These are phyloP conservation scores for Thalia dealbata DNA, from an alignment of 176 grass and related monocot genomes.

Conservation along the genomic window DNA sequence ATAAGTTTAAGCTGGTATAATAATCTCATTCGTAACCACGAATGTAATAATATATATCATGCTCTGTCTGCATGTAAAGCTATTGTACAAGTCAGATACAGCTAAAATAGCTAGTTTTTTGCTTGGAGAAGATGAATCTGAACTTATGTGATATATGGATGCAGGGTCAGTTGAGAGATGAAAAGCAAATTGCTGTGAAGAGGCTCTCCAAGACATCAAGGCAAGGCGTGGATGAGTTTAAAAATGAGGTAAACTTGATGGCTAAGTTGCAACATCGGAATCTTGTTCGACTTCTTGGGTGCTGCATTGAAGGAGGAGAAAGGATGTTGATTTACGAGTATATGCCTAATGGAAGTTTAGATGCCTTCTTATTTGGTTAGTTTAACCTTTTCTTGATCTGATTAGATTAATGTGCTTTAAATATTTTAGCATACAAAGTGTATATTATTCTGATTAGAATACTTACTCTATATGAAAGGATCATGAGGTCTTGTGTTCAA, in stretches of 20 bases:
- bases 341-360: neutral
- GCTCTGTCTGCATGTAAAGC: neutral
- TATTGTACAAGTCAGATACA: neutral
- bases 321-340: neutral
- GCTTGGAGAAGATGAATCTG: neutral
- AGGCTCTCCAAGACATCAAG: neutral
- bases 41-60: no score
- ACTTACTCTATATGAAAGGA: no score
- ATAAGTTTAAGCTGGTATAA: neutral
- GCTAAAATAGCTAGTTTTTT: neutral
- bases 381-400: neutral
- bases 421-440: no score
- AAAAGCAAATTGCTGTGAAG: neutral
- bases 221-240: neutral
- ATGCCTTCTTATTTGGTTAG: neutral
- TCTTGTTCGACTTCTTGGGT: neutral
- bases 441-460: no score
- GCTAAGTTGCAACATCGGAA: neutral
- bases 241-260: neutral
- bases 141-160: neutral
- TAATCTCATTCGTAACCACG: no score
- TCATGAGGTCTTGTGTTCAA: no score
- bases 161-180: neutral
- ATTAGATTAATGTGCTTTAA: no score
- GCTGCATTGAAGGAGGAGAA: neutral